These are phyloP conservation scores for Lecanicillium sp. DNA, from an alignment of 2,329 filamentous ascomycete genomes.

Conservation along the genomic window DNA sequence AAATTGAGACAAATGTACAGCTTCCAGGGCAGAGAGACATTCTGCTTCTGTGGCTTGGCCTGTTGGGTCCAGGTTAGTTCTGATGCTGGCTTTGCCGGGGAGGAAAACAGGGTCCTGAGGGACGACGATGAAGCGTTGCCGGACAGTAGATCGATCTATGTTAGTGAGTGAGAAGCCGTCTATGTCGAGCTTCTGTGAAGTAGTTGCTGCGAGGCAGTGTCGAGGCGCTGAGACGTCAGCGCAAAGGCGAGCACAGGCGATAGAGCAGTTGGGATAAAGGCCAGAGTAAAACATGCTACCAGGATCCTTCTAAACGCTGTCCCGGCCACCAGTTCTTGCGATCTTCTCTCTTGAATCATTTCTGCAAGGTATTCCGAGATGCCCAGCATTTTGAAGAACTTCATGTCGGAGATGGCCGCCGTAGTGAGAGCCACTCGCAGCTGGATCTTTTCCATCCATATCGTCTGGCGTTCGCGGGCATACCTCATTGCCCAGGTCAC, in stretches of 20 bases:
- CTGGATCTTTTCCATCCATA: slow-evolving; percentile 23
- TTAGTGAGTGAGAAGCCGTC: slow-evolving; percentile 28
- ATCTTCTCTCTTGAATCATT: slow-evolving; percentile 15
- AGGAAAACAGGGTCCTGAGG: slow-evolving; percentile 49
- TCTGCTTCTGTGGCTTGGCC: slow-evolving; percentile 20
- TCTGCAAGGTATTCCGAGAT: slow-evolving; percentile 17
- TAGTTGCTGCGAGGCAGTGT: slow-evolving; percentile 14
- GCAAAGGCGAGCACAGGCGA: slow-evolving; percentile 26
- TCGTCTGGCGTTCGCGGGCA: slow-evolving; percentile 16
- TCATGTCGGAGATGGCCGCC: slow-evolving; percentile 18
- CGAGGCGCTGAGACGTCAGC: slow-evolving; percentile 14
- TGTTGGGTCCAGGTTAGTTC: slow-evolving; percentile 35
- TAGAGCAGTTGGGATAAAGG: slow-evolving; percentile 22
- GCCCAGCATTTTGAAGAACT: slow-evolving; percentile 21
- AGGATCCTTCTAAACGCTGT: slow-evolving; percentile 16
- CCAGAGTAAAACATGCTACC: slow-evolving; percentile 18
- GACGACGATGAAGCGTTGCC: slow-evolving; percentile 41
- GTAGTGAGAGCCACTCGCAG: slow-evolving; percentile 17
- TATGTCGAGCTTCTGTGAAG: slow-evolving; percentile 21
- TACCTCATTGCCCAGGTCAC: slow-evolving; percentile 10
- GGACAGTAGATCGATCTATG: slow-evolving; percentile 33
- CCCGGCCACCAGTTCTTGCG: slow-evolving; percentile 16
- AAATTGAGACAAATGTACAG: slow-evolving; percentile 24
- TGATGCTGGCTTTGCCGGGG: slow-evolving; percentile 31
- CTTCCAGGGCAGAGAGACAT: slow-evolving; percentile 26